Percentiles rank a stretch among this genome's conserved stretches.
Conservation (phyloP, 139 green algal species). For the Coelastrella sp. region DNA sequence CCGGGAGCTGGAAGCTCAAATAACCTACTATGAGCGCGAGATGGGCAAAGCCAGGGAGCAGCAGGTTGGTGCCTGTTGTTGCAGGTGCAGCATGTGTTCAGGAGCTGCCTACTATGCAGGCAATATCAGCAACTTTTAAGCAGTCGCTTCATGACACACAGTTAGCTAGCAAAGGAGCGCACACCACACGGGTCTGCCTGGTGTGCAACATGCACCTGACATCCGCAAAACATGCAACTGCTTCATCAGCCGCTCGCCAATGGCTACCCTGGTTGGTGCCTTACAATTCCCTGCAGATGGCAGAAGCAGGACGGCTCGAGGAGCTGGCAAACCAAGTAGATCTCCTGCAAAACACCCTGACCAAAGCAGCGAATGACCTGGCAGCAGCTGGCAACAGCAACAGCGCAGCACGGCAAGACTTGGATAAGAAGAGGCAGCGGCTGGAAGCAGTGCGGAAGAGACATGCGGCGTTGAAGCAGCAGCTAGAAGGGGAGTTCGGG, state of each 20-base stretch:
- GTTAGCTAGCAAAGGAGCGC: not conserved
- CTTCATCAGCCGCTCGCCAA: too few relatives aligned
- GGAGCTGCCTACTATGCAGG: too few relatives aligned
- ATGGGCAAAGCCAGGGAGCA: slow-evolving; percentile 48
- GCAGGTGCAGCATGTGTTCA: too few relatives aligned
- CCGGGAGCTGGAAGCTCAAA: slow-evolving; percentile 78
- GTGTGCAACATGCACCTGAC: too few relatives aligned
- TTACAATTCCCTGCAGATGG: slow-evolving; percentile 10
- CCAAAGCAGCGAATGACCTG: slow-evolving; percentile 73
- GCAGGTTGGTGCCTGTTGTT: not conserved
- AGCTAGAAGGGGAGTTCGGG: slow-evolving; percentile 74
- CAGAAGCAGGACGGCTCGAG: slow-evolving; percentile 24
- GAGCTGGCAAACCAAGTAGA: slow-evolving; percentile 69
- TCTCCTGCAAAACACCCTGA: slow-evolving; percentile 67
- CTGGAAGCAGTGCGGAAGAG: slow-evolving; percentile 53
- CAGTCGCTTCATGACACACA: not conserved
- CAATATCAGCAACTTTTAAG: too few relatives aligned
- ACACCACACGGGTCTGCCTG: too few relatives aligned
- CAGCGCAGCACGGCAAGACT: slow-evolving; percentile 54
- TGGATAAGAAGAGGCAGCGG: slow-evolving; percentile 60
- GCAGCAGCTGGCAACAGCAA: slow-evolving; percentile 30
- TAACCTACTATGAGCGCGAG: slow-evolving; percentile 77
- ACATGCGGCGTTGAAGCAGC: slow-evolving; percentile 59
- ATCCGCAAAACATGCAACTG: too few relatives aligned
- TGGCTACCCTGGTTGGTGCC: too few relatives aligned